A percentile compares a stretch with the other conserved stretches of the same genome.
Conservation (phyloP, 2,329 filamentous ascomycete genomes). For the Lecanicillium sp. region DNA sequence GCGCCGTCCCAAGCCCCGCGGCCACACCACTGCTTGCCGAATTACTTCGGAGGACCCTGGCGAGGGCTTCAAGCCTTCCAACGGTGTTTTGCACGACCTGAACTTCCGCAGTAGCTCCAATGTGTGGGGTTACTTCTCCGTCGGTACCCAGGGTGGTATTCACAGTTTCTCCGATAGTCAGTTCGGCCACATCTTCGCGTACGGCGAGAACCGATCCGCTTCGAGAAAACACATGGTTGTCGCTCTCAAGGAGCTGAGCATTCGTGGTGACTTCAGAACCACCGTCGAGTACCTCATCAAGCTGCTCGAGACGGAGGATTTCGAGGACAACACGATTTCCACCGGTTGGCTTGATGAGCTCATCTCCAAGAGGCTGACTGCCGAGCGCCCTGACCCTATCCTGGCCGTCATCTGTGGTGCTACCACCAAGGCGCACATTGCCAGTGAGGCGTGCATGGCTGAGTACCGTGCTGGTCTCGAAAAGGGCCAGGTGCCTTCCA, state of each 20-base stretch:
- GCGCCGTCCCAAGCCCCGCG: slow-evolving; percentile 85
- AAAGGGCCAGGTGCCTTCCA: slow-evolving; percentile 94
- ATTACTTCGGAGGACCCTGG: slow-evolving; percentile 98
- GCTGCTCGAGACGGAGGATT: slow-evolving; percentile 93
- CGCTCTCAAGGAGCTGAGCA: slow-evolving; percentile 95
- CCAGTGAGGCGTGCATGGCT: slow-evolving; percentile 80
- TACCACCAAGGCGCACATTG: slow-evolving; percentile 87
- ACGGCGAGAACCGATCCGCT: slow-evolving; percentile 92
- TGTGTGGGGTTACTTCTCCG: slow-evolving; percentile 99
- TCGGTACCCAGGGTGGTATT: slow-evolving; percentile 91
- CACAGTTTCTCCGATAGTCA: slow-evolving; percentile 99
- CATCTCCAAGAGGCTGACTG: slow-evolving; percentile 94
- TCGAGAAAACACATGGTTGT: slow-evolving; percentile 99
- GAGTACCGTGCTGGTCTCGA: slow-evolving; percentile 86
- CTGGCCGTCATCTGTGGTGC: slow-evolving; percentile 94
- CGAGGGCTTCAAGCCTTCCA: slow-evolving; percentile 98
- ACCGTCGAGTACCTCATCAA: slow-evolving; percentile 99
- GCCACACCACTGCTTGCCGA: slow-evolving; percentile 95
- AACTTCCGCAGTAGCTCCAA: slow-evolving; percentile 99
- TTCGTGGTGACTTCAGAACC: slow-evolving; percentile 97
- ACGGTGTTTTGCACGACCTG: slow-evolving; percentile 96
- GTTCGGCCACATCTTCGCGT: slow-evolving; percentile 98
- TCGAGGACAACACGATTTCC: slow-evolving; percentile 98
- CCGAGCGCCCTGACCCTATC: slow-evolving; percentile 88
- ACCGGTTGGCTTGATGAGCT: slow-evolving; percentile 98